A percentile compares a stretch with the other conserved stretches of the same genome.
These are phyloP conservation scores for Cylindrotheca fusiformis DNA, from an alignment of 108 stramenopile species.

Conservation along the genomic window DNA sequence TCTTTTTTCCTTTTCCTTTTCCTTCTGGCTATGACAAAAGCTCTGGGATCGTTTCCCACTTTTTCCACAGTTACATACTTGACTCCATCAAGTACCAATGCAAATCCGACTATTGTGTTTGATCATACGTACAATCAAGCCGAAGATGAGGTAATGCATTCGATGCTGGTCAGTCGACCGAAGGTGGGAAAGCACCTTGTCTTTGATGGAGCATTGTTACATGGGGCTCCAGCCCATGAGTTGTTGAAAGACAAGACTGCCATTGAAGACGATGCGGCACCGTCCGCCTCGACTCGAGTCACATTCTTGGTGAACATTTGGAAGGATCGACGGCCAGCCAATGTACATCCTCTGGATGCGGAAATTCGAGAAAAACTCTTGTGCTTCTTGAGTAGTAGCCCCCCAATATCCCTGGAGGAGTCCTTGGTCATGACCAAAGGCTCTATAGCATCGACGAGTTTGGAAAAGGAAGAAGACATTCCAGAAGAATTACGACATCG, in stretches of 20 bases:
- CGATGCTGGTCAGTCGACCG: constrained; percentile 67
- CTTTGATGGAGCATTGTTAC: constrained; percentile 88
- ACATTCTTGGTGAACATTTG: constrained; percentile 93
- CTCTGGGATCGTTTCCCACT: constrained; percentile 74
- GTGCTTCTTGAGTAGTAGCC: neutral
- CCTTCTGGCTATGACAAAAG: neutral
- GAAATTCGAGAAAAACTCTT: constrained; percentile 27
- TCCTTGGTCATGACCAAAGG: neutral
- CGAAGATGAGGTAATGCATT: constrained; percentile 50
- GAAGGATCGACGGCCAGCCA: constrained; percentile 56
- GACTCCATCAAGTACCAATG: constrained; percentile 26
- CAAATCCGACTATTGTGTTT: constrained; percentile 66
- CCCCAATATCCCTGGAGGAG: neutral
- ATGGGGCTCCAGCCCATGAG: constrained; percentile 77
- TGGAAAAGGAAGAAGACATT: constrained; percentile 34
- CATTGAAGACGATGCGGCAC: neutral
- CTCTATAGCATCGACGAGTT: constrained; percentile 1
- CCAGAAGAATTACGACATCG: constrained; percentile 37
- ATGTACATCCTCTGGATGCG: constrained; percentile 34
- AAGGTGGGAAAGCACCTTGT: constrained; percentile 76
- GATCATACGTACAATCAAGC: constrained; percentile 66
- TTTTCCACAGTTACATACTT: constrained; percentile 88
- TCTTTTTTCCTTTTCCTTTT: neutral
- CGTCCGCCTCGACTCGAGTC: constrained; percentile 32
- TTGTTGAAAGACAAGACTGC: constrained; percentile 28